These are phyloP conservation scores for Hanseniaspora taiwanica DNA, from an alignment of 805 yeast genomes.

Conservation along the genomic window DNA sequence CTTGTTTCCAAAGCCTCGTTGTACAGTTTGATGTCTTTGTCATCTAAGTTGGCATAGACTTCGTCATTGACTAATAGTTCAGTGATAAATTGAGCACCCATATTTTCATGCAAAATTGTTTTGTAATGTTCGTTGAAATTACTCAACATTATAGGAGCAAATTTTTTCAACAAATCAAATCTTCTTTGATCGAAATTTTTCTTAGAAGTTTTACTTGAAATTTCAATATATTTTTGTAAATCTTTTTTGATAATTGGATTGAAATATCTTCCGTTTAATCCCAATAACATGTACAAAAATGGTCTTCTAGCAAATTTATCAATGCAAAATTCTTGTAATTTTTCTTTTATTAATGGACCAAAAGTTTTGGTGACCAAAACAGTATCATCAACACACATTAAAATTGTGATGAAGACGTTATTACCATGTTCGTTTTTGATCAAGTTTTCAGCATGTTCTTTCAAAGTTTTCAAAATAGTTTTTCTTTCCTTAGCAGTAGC, in stretches of 20 bases:
- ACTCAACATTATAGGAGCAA: constrained; percentile 52
- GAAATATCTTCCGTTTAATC: constrained; percentile 71
- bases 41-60: constrained; percentile 28
- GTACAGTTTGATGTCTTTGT: constrained; percentile 25
- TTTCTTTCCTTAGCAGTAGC: constrained; percentile 93
- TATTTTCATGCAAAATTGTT: constrained; percentile 46
- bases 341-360: constrained; percentile 32
- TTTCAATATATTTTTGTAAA: constrained; percentile 43
- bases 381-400: constrained; percentile 88
- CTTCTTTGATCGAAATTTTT: constrained; percentile 73
- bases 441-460: constrained; percentile 61
- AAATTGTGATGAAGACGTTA: constrained; percentile 59
- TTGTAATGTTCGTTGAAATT: constrained; percentile 37
- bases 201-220: constrained; percentile 62
- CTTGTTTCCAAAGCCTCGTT: constrained; percentile 41
- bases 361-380: constrained; percentile 68
- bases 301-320: constrained; percentile 85
- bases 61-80: constrained; percentile 57
- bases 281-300: constrained; percentile 64
- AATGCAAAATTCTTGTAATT: constrained; percentile 40
- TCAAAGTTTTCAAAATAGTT: constrained; percentile 54
- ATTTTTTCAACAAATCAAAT: constrained; percentile 47
- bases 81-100: constrained; percentile 73
- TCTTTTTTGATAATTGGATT: constrained; percentile 55
- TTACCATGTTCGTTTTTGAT: constrained; percentile 81